Evolutionary conservation across 352 stramenopile species (phyloP).

Genomic region (Phytophthora tentaculata): DNA sequence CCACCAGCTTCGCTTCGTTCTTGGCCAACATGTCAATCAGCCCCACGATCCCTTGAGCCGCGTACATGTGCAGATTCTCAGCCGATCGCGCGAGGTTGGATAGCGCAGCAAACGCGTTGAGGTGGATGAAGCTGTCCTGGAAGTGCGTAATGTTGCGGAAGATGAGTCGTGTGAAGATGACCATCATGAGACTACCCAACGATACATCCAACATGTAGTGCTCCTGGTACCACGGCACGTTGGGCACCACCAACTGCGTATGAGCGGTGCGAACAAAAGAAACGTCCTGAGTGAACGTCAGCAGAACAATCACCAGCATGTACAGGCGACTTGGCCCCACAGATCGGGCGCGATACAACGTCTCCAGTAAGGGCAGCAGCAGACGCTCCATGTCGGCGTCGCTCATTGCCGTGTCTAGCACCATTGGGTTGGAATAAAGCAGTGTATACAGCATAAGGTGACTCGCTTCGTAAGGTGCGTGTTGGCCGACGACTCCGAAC

Average conservation of each 20-base stretch:
- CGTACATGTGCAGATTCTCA: conserved; percentile 77
- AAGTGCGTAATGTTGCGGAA: conserved; percentile 84
- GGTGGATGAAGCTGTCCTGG: conserved; percentile 80
- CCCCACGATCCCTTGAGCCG: conserved; percentile 70
- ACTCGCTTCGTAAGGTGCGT: conserved; percentile 66
- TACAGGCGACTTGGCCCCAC: conserved; percentile 74
- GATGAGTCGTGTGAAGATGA: conserved; percentile 80
- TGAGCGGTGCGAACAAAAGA: conserved; percentile 72
- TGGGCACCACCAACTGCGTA: conserved; percentile 59
- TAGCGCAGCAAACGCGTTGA: conserved; percentile 74
- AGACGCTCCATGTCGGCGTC: conserved; percentile 55
- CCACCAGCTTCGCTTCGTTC: conserved; percentile 69
- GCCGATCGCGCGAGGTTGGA: conserved; percentile 79
- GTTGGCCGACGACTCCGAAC: conserved; percentile 55
- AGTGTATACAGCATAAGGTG: conserved; percentile 81
- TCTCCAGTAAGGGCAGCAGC: conserved; percentile 73
- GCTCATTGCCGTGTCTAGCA: conserved; percentile 53
- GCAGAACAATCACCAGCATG: conserved; percentile 73
- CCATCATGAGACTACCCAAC: conserved; percentile 74
- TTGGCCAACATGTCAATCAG: conserved; percentile 80
- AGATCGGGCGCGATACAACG: conserved; percentile 68
- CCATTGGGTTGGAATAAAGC: conserved; percentile 67
- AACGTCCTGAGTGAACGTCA: conserved; percentile 71
- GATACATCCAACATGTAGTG: conserved; percentile 82
- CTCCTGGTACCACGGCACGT: conserved; percentile 80